A percentile compares a stretch with the other conserved stretches of the same genome.
Conservation (phyloP, 768 basidiomycete species). For the Albatrellus ellisii region DNA sequence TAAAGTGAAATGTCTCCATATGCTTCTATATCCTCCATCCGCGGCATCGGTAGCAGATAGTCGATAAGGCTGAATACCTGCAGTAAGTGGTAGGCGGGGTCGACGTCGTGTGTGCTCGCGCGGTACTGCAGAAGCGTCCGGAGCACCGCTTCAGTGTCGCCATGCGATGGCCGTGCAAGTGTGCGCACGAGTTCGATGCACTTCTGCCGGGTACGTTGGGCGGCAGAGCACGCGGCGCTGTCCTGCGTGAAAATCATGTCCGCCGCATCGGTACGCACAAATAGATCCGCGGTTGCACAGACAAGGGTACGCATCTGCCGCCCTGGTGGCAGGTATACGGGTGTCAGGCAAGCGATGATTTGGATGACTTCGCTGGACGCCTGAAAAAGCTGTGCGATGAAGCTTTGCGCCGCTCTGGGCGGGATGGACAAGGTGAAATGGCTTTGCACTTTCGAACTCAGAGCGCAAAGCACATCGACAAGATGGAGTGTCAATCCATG, state of each 20-base stretch:
- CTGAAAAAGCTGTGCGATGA: constrained; percentile 40
- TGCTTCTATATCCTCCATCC: constrained; percentile 15
- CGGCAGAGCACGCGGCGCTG: constrained; percentile 27
- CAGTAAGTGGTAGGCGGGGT: constrained; percentile 43
- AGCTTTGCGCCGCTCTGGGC: constrained; percentile 16
- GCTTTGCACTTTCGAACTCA: constrained; percentile 38
- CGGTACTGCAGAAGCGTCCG: constrained; percentile 42
- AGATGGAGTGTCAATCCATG: constrained; percentile 47
- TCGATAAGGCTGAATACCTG: constrained; percentile 48
- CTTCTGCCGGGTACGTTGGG: constrained; percentile 30
- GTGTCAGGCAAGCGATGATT: constrained; percentile 35
- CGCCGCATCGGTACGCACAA: constrained; percentile 37
- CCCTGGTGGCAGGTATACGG: constrained; percentile 34
- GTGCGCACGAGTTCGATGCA: constrained; percentile 38
- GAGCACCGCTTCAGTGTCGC: constrained; percentile 32
- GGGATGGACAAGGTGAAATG: constrained; percentile 34
- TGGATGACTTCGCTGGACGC: constrained; percentile 39
- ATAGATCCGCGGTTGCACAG: constrained; percentile 36
- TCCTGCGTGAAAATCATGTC: constrained; percentile 27
- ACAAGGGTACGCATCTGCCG: constrained; percentile 35
- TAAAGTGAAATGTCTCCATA: constrained; percentile 28
- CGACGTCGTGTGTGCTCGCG: constrained; percentile 23
- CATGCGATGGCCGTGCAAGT: constrained; percentile 27
- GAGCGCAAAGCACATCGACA: constrained; percentile 33
- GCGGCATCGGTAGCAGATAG: constrained; percentile 33